Evolutionary conservation across 2,329 filamentous ascomycete species (phyloP).

Genomic region (Ramichloridium luteum): DNA sequence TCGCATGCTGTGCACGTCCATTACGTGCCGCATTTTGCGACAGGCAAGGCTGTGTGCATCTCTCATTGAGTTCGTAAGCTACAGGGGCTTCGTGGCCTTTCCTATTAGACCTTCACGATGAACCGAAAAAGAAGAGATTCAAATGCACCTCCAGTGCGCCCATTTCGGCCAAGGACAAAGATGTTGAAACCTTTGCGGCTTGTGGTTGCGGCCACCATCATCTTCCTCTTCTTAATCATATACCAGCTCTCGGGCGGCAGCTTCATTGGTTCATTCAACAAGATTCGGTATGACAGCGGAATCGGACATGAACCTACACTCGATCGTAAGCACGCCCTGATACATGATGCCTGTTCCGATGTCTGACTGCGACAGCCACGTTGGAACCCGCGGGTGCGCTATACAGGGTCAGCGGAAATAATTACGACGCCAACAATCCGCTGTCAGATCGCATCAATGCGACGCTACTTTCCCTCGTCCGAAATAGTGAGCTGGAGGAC

Average conservation of each 20-base stretch:
- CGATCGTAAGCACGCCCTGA: conserved; percentile 39
- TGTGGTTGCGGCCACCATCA: not conserved
- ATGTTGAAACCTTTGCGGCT: not conserved
- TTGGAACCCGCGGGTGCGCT: conserved; percentile 71
- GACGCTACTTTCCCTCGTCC: conserved; percentile 79
- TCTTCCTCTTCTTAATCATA: not conserved
- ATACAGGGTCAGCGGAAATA: conserved; percentile 54
- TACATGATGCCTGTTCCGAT: not conserved
- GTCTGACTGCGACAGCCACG: conserved; percentile 32
- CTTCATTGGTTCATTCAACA: conserved; percentile 1
- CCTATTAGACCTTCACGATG: too few relatives aligned
- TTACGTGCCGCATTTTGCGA: too few relatives aligned
- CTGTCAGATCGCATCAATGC: conserved; percentile 82
- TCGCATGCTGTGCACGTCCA: too few relatives aligned
- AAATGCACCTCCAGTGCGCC: not conserved
- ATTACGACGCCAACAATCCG: conserved; percentile 64
- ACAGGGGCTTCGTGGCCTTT: too few relatives aligned
- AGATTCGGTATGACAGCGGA: not conserved
- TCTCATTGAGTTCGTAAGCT: too few relatives aligned
- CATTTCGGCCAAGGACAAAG: not conserved
- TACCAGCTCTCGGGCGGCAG: not conserved
- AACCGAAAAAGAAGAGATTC: not conserved
- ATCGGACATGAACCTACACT: conserved; percentile 4
- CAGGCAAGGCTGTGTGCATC: too few relatives aligned
- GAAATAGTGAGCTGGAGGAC: conserved; percentile 75